These are phyloP conservation scores for Arthroderma uncinatum DNA, from an alignment of 2,329 filamentous ascomycete genomes.

Conservation along the genomic window DNA sequence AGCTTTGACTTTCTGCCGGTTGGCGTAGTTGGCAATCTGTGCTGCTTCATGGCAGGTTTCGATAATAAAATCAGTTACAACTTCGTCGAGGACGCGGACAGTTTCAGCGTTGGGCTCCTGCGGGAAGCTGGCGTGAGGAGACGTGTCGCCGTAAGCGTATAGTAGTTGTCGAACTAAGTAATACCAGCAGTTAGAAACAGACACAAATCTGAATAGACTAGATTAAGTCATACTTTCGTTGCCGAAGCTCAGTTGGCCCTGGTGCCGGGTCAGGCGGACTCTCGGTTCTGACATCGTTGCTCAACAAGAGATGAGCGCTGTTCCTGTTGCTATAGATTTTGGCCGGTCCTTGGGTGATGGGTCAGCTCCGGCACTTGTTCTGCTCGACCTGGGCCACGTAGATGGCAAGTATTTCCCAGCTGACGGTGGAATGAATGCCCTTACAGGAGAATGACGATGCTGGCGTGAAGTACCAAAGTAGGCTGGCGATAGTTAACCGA, in stretches of 20 bases:
- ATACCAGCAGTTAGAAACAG: neutral
- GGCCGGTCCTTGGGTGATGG: too few species aligned
- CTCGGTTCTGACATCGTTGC: conserved; percentile 58
- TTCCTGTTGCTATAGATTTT: too few species aligned
- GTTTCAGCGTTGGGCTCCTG: conserved; percentile 70
- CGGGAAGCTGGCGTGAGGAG: conserved; percentile 52
- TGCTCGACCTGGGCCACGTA: too few species aligned
- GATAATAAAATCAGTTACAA: conserved; percentile 92
- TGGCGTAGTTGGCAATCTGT: conserved; percentile 69
- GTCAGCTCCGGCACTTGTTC: neutral
- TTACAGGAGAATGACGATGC: too few species aligned
- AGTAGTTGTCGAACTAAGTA: conserved; percentile 32
- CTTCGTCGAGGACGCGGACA: conserved; percentile 79
- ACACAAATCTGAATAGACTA: neutral
- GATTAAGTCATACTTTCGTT: conserved; percentile 50
- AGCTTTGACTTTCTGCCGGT: conserved; percentile 93
- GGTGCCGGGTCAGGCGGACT: conserved; percentile 66
- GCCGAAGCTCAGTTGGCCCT: conserved; percentile 69
- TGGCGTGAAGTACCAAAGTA: too few species aligned
- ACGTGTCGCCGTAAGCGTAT: conserved; percentile 36
- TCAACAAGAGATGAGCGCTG: neutral
- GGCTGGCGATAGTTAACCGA: too few species aligned
- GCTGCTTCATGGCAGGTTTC: conserved; percentile 86
- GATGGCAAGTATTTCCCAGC: too few species aligned
- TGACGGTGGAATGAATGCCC: too few species aligned